Conservation (phyloP, 2,329 filamentous ascomycete genomes). For the Ilyonectria robusta region DNA sequence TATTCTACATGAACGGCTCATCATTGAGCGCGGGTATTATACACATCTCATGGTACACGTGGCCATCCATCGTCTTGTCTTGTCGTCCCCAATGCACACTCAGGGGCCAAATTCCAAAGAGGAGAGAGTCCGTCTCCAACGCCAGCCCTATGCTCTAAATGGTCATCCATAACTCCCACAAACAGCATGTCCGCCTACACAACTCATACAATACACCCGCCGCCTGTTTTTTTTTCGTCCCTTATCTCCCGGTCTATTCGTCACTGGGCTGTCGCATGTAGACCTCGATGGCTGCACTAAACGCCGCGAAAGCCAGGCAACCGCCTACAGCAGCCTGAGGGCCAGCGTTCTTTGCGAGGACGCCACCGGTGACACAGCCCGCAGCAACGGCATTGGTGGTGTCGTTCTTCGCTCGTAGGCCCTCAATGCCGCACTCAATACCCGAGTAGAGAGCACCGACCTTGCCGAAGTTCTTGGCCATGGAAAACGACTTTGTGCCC, state of each 20-base stretch:
- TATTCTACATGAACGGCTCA: conserved; percentile 34
- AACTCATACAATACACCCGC: conserved; percentile 37
- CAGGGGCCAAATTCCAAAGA: conserved; percentile 42
- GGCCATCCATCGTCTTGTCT: conserved; percentile 31
- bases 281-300: conserved; percentile 90
- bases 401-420: conserved; percentile 93
- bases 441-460: conserved; percentile 93
- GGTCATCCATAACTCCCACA: conserved; percentile 46
- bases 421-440: conserved; percentile 97
- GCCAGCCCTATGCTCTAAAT: conserved; percentile 52
- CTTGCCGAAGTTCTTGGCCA: conserved; percentile 94
- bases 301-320: conserved; percentile 94
- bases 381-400: conserved; percentile 88
- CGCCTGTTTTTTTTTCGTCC: not conserved
- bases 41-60: conserved; percentile 39
- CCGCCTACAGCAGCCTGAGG: conserved; percentile 90
- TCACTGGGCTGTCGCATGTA: conserved; percentile 87
- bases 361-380: conserved; percentile 92
- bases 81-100: conserved; percentile 17
- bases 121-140: conserved; percentile 50
- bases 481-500: conserved; percentile 85
- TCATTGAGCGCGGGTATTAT: conserved; percentile 41
- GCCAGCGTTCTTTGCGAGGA: conserved; percentile 87
- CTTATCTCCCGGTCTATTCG: conserved; percentile 55
- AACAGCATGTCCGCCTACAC: conserved; percentile 35